These are phyloP conservation scores for Chaetoceros muelleri DNA, from an alignment of 108 stramenopile species.

Conservation along the genomic window DNA sequence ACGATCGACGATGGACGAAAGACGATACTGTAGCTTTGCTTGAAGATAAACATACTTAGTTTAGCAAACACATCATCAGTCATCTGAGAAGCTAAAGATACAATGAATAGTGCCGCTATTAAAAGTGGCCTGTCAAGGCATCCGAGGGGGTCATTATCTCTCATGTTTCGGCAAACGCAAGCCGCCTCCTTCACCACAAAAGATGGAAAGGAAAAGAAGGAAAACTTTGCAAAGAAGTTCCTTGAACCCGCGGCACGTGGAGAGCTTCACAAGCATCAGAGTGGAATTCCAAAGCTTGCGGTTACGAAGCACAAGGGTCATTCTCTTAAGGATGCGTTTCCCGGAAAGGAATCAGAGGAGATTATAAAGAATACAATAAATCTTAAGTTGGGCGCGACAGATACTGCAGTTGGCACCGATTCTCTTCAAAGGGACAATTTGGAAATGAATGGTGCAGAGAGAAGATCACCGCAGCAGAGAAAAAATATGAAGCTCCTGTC, in stretches of 20 bases:
- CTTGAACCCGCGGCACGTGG: constrained; percentile 36
- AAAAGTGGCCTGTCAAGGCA: too few species aligned
- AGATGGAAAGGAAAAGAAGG: constrained; percentile 14
- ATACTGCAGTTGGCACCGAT: constrained; percentile 7
- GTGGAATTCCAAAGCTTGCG: constrained; percentile 51
- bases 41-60: too few species aligned
- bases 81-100: too few species aligned
- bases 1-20: too few species aligned
- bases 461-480: constrained; percentile 4
- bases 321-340: constrained; percentile 28
- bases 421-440: constrained; percentile 6
- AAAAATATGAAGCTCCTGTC: constrained; percentile 4
- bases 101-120: too few species aligned
- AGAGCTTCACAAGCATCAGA: constrained; percentile 26
- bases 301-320: constrained; percentile 49
- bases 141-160: too few species aligned
- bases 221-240: constrained; percentile 23
- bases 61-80: too few species aligned
- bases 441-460: constrained; percentile 11
- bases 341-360: constrained; percentile 9
- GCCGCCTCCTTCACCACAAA: constrained; percentile 1
- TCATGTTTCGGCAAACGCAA: too few species aligned
- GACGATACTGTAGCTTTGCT: too few species aligned
- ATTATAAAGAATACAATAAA: constrained; percentile 12
- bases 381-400: constrained; percentile 10